Percentiles rank a stretch among this genome's conserved stretches.
phyloP scores from a whole-genome alignment of 2,329 filamentous ascomycete genomes.

The Penicillium thymicola region DNA sequence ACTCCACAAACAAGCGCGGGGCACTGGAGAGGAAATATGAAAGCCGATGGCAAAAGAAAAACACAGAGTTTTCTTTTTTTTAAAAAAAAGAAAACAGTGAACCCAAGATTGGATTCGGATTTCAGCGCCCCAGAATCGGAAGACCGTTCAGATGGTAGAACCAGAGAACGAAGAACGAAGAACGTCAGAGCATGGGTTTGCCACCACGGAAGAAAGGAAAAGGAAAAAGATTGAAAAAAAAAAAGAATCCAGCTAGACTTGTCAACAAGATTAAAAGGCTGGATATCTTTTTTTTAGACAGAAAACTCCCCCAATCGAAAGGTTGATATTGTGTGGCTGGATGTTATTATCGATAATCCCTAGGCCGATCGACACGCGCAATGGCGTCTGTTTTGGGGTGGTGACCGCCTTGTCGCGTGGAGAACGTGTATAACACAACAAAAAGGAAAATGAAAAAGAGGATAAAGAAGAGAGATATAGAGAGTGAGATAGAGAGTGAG shows the following conservation, averaged over 20 bases:
- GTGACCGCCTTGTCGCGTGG: slow-evolving; percentile 30
- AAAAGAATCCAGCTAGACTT: not conserved
- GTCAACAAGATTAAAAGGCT: slow-evolving; percentile 6
- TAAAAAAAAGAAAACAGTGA: slow-evolving; percentile 14
- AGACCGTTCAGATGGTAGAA: slow-evolving; percentile 26
- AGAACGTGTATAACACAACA: slow-evolving; percentile 18
- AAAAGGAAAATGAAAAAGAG: not conserved
- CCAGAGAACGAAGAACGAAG: slow-evolving; percentile 25
- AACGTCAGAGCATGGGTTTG: slow-evolving; percentile 26
- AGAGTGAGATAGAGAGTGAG: slow-evolving; percentile 2
- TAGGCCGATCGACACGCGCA: slow-evolving; percentile 25
- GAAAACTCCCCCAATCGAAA: not conserved
- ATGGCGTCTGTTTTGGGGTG: slow-evolving; percentile 30
- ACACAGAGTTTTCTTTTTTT: not conserved
- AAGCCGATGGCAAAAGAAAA: slow-evolving; percentile 13
- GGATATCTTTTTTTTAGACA: not conserved
- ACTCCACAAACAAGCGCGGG: slow-evolving; percentile 13
- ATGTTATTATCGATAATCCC: slow-evolving; percentile 30
- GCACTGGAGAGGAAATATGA: slow-evolving; percentile 8
- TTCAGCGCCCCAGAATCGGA: slow-evolving; percentile 25
- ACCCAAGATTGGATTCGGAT: slow-evolving; percentile 20
- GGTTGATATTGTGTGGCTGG: slow-evolving; percentile 21
- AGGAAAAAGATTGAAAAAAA: slow-evolving; percentile 1
- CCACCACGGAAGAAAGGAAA: slow-evolving; percentile 27
- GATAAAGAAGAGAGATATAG: not conserved